Evolutionary conservation across 2,329 filamentous ascomycete species (phyloP).

Genomic region (Didymella glomerata): DNA sequence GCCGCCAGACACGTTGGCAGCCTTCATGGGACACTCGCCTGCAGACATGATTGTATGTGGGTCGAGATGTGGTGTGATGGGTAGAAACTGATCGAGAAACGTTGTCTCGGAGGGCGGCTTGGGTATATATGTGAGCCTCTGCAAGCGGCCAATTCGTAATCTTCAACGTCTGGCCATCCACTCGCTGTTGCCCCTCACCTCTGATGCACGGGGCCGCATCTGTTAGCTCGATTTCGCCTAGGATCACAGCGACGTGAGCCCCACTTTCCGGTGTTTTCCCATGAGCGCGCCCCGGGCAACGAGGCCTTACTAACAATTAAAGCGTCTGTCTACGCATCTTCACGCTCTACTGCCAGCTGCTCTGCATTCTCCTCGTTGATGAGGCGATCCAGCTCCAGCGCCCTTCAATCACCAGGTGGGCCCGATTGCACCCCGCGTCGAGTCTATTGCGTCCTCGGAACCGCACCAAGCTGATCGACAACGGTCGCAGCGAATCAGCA

Average conservation of each 20-base stretch:
- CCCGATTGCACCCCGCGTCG: slow-evolving; percentile 9
- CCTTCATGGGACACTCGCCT: slow-evolving; percentile 48
- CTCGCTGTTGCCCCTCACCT: slow-evolving; percentile 37
- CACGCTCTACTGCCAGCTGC: neutral
- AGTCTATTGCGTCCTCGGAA: slow-evolving; percentile 26
- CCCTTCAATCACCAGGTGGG: neutral
- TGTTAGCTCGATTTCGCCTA: slow-evolving; percentile 31
- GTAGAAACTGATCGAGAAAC: slow-evolving; percentile 15
- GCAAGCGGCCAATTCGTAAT: slow-evolving; percentile 41
- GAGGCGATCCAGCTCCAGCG: neutral
- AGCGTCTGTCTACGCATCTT: neutral
- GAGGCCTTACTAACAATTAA: slow-evolving; percentile 6
- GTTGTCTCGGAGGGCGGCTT: slow-evolving; percentile 18
- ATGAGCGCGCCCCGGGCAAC: slow-evolving; percentile 1
- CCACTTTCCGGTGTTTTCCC: slow-evolving; percentile 10
- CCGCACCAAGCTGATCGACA: slow-evolving; percentile 21
- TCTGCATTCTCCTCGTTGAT: neutral
- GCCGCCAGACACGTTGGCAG: slow-evolving; percentile 59
- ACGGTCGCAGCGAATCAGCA: slow-evolving; percentile 10
- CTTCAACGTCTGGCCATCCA: slow-evolving; percentile 37
- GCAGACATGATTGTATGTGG: slow-evolving; percentile 41
- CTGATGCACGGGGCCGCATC: slow-evolving; percentile 32
- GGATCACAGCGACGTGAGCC: slow-evolving; percentile 14
- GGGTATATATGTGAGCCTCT: slow-evolving; percentile 32
- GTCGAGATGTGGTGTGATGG: slow-evolving; percentile 24